Percentiles rank a stretch among this genome's conserved stretches.
Conservation (phyloP, 2,329 filamentous ascomycete genomes). For the Trichoderma semiorbis region DNA sequence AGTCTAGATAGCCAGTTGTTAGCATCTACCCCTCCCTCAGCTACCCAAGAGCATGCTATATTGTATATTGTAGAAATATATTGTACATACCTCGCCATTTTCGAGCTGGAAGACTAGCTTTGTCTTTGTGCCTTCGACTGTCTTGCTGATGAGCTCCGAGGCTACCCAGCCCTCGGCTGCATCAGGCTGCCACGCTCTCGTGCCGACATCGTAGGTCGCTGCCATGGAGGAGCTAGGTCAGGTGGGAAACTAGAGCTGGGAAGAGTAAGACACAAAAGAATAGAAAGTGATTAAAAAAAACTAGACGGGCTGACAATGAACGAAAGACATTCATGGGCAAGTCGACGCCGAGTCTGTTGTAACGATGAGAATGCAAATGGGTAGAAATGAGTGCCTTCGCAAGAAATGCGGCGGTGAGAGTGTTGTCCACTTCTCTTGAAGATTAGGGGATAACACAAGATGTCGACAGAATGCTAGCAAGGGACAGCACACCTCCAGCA, state of each 20-base stretch:
- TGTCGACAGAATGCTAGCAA: constrained; percentile 15
- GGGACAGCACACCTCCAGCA: constrained; percentile 14
- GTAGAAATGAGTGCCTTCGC: constrained; percentile 20
- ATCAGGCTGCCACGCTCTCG: constrained; percentile 97
- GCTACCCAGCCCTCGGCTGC: constrained; percentile 94
- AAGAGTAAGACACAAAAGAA: constrained; percentile 8
- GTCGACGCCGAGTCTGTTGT: not conserved
- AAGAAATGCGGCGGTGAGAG: constrained; percentile 17
- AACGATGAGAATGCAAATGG: constrained; percentile 3
- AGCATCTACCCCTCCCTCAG: not conserved
- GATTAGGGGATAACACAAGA: constrained; percentile 14
- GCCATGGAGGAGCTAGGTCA: constrained; percentile 58
- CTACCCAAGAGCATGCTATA: not conserved
- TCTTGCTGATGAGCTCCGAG: constrained; percentile 88
- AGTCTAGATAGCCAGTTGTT: constrained; percentile 49
- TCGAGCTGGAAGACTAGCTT: constrained; percentile 83
- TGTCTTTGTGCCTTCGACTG: constrained; percentile 79
- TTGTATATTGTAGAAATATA: not conserved
- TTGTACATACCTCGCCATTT: constrained; percentile 79
- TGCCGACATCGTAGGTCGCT: constrained; percentile 93
- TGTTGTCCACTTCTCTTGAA: constrained; percentile 15
- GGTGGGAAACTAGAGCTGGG: constrained; percentile 14
- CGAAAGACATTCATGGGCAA: constrained; percentile 17
- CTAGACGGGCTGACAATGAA: constrained; percentile 13
- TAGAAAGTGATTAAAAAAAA: not conserved